Evolutionary conservation across 768 basidiomycete species (phyloP), one percentile per base, ranked within the genome.

Genomic region (Tephrocybe sp.): DNA sequence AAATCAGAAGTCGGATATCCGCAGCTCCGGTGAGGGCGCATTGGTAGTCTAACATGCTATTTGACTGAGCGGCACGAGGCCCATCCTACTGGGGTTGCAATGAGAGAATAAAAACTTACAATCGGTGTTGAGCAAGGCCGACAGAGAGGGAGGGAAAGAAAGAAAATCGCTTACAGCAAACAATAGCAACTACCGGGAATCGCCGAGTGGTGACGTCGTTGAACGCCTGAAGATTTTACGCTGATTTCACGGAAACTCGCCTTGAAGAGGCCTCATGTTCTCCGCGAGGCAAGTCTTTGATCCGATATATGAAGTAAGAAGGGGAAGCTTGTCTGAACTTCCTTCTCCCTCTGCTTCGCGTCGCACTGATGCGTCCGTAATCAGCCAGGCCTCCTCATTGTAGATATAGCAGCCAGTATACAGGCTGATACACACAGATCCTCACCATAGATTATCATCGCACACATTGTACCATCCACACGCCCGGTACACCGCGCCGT

Each of bases 21-120:
- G 60, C 75, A 72, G 58, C 64, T 69, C 69, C 66, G 55, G 25
- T 58, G 49, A 57, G 54, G 67, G 66, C 60, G 66, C 62, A 63
- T 77, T 62, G 72, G 74, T 68, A 77, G 75, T 76, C 74, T 77
- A 78, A 76, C 75, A 77, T 76, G 76, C 74, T 66, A 60, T 72
- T 61, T 69, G 70, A 72, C 67, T 65, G 51, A 21, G 49, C 48
- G 72, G 64, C 66, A 54, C 49, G 60, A 65, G 53, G 66, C 70
- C 66, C 74, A 77, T 75, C 72, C 66, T 66, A 28, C 30, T 28
- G n/a, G 30, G 12, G n/a, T 1, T 30, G 5, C 19, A 16, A 7
- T n/a, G 4, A 11, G 22, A 36, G 30, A 43, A 49, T 24, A 30
- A 16, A 44, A 31, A 58, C 59, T 61, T 56, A 66, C 62, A 49